Conservation (phyloP, 1,284 basidiomycete species). For the Chiua sp. region DNA sequence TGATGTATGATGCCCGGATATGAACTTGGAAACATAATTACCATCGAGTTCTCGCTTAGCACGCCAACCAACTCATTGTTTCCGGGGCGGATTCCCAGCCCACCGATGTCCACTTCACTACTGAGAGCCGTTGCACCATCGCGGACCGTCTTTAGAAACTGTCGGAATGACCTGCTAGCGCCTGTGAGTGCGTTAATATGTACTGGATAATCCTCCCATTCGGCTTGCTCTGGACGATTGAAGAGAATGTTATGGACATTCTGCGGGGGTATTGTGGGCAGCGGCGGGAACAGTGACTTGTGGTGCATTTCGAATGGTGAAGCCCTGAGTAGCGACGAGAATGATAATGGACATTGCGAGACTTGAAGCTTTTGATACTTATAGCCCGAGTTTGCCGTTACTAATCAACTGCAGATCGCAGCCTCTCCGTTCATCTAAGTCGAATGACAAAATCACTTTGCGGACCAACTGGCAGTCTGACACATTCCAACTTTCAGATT, state of each 20-base stretch:
- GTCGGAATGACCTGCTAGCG: constrained; percentile 47
- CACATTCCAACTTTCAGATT: too few relatives aligned
- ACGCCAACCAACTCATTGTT: constrained; percentile 67
- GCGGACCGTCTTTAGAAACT: constrained; percentile 56
- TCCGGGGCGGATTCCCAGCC: constrained; percentile 55
- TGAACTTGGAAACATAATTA: constrained; percentile 29
- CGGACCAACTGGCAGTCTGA: too few relatives aligned
- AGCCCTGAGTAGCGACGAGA: too few relatives aligned
- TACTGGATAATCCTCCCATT: constrained; percentile 59
- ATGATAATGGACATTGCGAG: too few relatives aligned
- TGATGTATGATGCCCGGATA: not conserved
- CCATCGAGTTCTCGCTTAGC: constrained; percentile 70
- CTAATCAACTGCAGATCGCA: too few relatives aligned
- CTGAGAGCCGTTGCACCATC: constrained; percentile 64
- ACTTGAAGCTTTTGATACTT: too few relatives aligned
- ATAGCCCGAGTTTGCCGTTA: too few relatives aligned
- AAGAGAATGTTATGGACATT: constrained; percentile 67
- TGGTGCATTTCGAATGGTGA: constrained; percentile 37
- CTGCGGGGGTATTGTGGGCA: constrained; percentile 45
- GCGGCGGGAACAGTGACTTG: constrained; percentile 44
- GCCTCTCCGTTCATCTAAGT: too few relatives aligned
- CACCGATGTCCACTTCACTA: constrained; percentile 50
- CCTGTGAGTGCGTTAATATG: constrained; percentile 64
- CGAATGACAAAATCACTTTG: too few relatives aligned
- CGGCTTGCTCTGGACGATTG: constrained; percentile 54